These are phyloP conservation scores for Cudoniella acicularis DNA, from an alignment of 495 filamentous ascomycete genomes.

Conservation along the genomic window DNA sequence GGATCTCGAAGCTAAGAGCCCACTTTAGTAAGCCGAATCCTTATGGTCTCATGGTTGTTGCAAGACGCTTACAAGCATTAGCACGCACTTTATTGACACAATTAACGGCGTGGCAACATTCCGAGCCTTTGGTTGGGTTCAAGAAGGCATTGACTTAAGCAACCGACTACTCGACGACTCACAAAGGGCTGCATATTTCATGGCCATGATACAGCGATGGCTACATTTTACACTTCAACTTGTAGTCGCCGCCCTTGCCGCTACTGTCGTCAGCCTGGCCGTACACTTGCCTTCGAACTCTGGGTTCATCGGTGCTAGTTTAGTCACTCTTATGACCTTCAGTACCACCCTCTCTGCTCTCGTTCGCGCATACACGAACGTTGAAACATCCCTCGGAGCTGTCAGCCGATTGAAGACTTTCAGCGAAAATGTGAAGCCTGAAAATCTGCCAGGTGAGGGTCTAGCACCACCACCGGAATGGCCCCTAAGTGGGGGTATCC, in stretches of 20 bases:
- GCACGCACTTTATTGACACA: slow-evolving; percentile 51
- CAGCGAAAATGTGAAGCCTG: slow-evolving; percentile 14
- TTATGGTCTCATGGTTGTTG: slow-evolving; percentile 23
- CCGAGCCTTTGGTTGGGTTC: slow-evolving; percentile 39
- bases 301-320: slow-evolving; percentile 48
- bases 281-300: slow-evolving; percentile 22
- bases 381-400: slow-evolving; percentile 37
- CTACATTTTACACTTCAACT: slow-evolving; percentile 36
- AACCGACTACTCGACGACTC: slow-evolving; percentile 46
- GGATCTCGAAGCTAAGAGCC: slow-evolving; percentile 45
- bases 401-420: slow-evolving; percentile 31
- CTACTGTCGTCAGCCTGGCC: neutral
- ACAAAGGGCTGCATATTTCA: slow-evolving; percentile 51
- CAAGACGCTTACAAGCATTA: slow-evolving; percentile 17
- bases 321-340: slow-evolving; percentile 22
- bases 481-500: slow-evolving; percentile 38
- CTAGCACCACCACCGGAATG: slow-evolving; percentile 22
- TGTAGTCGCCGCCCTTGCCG: slow-evolving; percentile 40
- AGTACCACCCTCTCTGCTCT: slow-evolving; percentile 16
- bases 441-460: slow-evolving; percentile 18
- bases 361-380: slow-evolving; percentile 16
- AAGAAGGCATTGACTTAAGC: slow-evolving; percentile 48
- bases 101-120: slow-evolving; percentile 37
- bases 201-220: slow-evolving; percentile 38
- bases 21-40: slow-evolving; percentile 37